Conservation (phyloP, 208 protist species). For the Vickermania spadyakhi region DNA sequence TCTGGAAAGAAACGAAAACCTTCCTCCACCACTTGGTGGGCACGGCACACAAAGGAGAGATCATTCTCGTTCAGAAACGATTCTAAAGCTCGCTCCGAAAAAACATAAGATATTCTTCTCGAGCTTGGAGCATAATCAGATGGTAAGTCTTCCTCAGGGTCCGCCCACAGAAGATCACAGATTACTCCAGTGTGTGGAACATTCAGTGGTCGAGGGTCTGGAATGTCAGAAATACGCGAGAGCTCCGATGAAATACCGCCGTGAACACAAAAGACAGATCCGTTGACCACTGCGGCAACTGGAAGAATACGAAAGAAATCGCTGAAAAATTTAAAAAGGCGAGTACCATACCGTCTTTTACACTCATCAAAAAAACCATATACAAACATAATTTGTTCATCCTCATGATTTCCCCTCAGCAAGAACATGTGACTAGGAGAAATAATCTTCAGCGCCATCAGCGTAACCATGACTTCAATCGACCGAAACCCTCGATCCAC, state of each 20-base stretch:
- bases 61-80: constrained; percentile 96
- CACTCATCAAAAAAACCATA: constrained; percentile 99
- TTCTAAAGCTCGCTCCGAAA: constrained; percentile 94
- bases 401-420: constrained; percentile 98
- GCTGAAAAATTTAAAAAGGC: constrained; percentile 98
- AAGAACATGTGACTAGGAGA: constrained; percentile 97
- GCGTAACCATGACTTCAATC: constrained; percentile 91
- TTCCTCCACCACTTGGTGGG: constrained; percentile 98
- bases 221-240: constrained; percentile 85
- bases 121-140: constrained; percentile 94
- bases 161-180: constrained; percentile 99
- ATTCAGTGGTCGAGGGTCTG: constrained; percentile 93
- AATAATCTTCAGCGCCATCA: constrained; percentile 95
- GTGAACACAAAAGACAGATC: constrained; percentile 99
- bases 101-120: constrained; percentile 97
- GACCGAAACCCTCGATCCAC: constrained; percentile 97
- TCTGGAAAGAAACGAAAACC: constrained; percentile 99
- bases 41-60: constrained; percentile 98
- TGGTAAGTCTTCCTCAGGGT: constrained; percentile 94
- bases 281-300: constrained; percentile 96
- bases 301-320: constrained; percentile 98
- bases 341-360: constrained; percentile 94
- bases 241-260: constrained; percentile 96
- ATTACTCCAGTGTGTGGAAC: constrained; percentile 97
- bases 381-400: constrained; percentile 97